Conservation (phyloP, 1,284 basidiomycete genomes). For the Hymenochaete sp. region DNA sequence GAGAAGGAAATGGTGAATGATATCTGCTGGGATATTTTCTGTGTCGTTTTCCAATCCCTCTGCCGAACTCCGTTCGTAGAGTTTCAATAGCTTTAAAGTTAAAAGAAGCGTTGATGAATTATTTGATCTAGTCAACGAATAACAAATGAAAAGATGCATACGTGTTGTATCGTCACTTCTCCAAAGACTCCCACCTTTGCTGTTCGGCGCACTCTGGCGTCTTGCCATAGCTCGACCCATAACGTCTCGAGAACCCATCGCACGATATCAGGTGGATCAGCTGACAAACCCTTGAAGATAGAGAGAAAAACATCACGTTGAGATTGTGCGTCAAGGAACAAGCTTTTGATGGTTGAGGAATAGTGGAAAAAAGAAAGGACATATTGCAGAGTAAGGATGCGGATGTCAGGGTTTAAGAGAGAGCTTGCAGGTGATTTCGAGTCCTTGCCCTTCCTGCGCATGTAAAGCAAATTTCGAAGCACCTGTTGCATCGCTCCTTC, state of each 20-base stretch:
- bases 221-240: slow-evolving; percentile 65
- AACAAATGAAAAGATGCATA: slow-evolving; percentile 26
- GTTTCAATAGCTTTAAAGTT: no score
- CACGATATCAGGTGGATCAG: slow-evolving; percentile 52
- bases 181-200: slow-evolving; percentile 60
- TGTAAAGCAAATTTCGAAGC: slow-evolving; percentile 55
- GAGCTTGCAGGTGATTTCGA: slow-evolving; percentile 35
- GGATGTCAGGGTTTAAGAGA: slow-evolving; percentile 45
- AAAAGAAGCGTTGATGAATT: slow-evolving; percentile 2
- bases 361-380: slow-evolving; percentile 61
- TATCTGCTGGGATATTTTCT: slow-evolving; percentile 58
- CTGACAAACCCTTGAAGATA: slow-evolving; percentile 57
- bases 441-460: slow-evolving; percentile 51
- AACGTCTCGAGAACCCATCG: slow-evolving; percentile 52
- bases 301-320: slow-evolving; percentile 49
- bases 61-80: no score
- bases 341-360: slow-evolving; percentile 42
- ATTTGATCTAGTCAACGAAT: no score
- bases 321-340: slow-evolving; percentile 63
- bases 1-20: slow-evolving; percentile 82
- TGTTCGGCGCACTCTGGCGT: slow-evolving; percentile 58
- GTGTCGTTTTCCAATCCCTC: slow-evolving; percentile 30
- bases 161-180: slow-evolving; percentile 53
- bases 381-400: slow-evolving; percentile 59
- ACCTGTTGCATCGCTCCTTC: no score